Evolutionary conservation across 73 alveolate genomes (phyloP).

Genomic region (Paramecium caudatum): DNA sequence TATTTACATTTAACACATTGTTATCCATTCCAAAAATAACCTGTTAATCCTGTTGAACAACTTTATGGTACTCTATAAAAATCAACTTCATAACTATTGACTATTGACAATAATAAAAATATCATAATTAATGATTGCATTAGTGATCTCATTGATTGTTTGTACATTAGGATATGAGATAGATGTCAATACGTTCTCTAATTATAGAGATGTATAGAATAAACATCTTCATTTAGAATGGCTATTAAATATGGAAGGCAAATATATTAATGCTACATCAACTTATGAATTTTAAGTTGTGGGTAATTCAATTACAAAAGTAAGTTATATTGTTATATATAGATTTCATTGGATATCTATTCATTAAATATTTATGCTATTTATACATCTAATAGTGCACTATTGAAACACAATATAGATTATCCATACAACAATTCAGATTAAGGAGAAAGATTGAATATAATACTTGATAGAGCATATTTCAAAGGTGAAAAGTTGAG

Average conservation of each 20-base stretch:
- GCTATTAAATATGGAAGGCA: constrained; percentile 22
- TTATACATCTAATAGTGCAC: not conserved
- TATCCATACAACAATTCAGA: constrained; percentile 51
- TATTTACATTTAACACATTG: constrained; percentile 42
- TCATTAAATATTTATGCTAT: not conserved
- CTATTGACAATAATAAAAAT: not conserved
- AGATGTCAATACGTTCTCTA: constrained; percentile 53
- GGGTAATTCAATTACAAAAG: not conserved
- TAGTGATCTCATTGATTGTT: not conserved
- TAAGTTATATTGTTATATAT: not conserved
- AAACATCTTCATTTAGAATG: constrained; percentile 61
- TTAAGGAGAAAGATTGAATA: constrained; percentile 19
- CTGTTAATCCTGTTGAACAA: constrained; percentile 25
- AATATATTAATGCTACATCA: constrained; percentile 52
- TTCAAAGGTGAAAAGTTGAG: not conserved
- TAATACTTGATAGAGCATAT: constrained; percentile 6
- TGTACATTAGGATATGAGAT: constrained; percentile 20
- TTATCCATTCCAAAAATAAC: constrained; percentile 45
- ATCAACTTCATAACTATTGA: not conserved
- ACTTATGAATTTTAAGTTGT: not conserved
- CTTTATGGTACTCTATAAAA: not conserved
- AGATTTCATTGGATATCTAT: constrained; percentile 63
- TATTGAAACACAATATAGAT: not conserved
- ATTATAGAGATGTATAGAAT: constrained; percentile 7
- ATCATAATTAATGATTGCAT: constrained; percentile 20